phyloP scores from a whole-genome alignment of 768 basidiomycete genomes.

The Amyloporia xantha region DNA sequence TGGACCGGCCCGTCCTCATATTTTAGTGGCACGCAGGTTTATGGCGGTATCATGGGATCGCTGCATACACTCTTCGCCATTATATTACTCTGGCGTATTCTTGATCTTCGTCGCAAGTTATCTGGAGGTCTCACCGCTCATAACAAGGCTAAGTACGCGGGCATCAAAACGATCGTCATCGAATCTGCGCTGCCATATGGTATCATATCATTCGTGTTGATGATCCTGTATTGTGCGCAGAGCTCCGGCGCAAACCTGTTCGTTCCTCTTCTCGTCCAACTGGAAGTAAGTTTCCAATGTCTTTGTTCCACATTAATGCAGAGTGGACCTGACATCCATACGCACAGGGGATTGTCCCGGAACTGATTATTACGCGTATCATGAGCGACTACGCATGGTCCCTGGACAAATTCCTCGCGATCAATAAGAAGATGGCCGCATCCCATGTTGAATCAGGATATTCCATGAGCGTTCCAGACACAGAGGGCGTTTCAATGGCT shows the following conservation, averaged over 20 bases:
- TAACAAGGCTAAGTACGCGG: constrained; percentile 7
- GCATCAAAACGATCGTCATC: constrained; percentile 23
- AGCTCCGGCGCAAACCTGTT: constrained; percentile 14
- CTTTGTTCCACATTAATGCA: background rate
- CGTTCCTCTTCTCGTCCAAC: constrained; percentile 18
- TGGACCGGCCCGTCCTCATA: background rate
- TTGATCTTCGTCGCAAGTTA: constrained; percentile 18
- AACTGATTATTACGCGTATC: constrained; percentile 21
- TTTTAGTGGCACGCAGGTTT: too few species aligned
- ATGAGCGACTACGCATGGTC: constrained; percentile 11
- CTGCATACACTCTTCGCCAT: constrained; percentile 18
- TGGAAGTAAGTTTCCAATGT: constrained; percentile 11
- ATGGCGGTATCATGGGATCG: too few species aligned
- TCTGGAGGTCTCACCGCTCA: constrained; percentile 7
- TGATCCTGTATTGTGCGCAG: constrained; percentile 14
- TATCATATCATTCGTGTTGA: constrained; percentile 19
- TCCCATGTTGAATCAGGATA: too few species aligned
- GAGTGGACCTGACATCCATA: background rate
- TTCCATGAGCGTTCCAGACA: too few species aligned
- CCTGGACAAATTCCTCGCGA: background rate
- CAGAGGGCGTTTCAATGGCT: too few species aligned
- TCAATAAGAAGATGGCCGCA: background rate
- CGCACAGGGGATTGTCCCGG: constrained; percentile 17
- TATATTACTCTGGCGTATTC: constrained; percentile 14
- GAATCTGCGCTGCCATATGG: constrained; percentile 22